A percentile compares a stretch with the other conserved stretches of the same genome.
Evolutionary conservation across 148 eudicot genomes (phyloP).

Genomic region (Heliosperma pusillum): DNA sequence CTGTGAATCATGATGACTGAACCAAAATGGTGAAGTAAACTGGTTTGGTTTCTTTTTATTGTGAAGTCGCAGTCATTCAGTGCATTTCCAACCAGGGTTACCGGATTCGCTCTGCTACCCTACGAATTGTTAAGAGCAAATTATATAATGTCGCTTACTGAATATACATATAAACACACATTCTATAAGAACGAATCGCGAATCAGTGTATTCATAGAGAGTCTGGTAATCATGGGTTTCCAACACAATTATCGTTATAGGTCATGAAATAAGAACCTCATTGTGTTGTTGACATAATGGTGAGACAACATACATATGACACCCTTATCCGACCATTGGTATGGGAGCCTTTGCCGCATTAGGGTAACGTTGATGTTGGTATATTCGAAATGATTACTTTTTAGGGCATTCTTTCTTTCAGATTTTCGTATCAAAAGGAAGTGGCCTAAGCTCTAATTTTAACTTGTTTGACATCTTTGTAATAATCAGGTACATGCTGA

Average conservation of each 20-base stretch:
- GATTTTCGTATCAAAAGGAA: not conserved
- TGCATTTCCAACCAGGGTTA: not conserved
- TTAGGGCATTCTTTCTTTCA: not conserved
- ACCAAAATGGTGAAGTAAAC: not conserved
- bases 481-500: constrained; percentile 73
- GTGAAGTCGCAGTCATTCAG: not conserved
- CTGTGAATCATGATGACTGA: not conserved
- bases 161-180: too few species aligned
- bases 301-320: not conserved
- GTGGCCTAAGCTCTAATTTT: not conserved
- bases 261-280: not conserved
- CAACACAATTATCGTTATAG: not conserved
- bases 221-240: too few species aligned
- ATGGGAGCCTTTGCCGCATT: not conserved
- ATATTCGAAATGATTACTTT: not conserved
- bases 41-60: not conserved
- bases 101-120: too few species aligned
- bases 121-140: too few species aligned
- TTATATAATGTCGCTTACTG: too few species aligned
- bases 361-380: not conserved
- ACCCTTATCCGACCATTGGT: not conserved
- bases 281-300: not conserved
- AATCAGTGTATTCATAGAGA: too few species aligned
- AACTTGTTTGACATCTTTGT: not conserved
- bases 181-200: too few species aligned